Evolutionary conservation across 2,329 filamentous ascomycete species (phyloP), one percentile per base, ranked within the genome.

Genomic region (Stemphylium lycopersici): DNA sequence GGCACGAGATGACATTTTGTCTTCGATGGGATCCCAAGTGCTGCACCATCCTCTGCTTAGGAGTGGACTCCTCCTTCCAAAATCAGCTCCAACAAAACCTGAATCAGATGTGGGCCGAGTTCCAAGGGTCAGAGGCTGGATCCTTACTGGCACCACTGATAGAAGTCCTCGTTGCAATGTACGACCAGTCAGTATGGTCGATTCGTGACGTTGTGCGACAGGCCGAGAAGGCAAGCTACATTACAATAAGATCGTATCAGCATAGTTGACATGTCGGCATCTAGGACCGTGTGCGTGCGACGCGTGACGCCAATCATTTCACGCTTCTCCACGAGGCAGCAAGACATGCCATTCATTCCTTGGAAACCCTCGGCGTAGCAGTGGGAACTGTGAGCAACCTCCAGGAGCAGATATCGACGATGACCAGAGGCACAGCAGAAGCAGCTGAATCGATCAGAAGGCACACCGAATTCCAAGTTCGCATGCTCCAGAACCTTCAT

Each of bases 1-100:
- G 61, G 61, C 49, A 60, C 20, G 58, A 65, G 46, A 58, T 65
- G 58, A 65, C 61, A 11, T 62, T 65, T 29, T 57, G 44, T 18
- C 56, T 45, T 1, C 52, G 44, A 13, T 65, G 61, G 61, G 31
- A 24, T 10, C 8, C 42, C 2, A 10, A 41, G 2, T 8, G 31
- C 20, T 56, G 48, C 18, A 29, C 24, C 1, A 33, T 62, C 8
- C 40, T 63, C 1, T 63, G 62, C 38, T 58, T 58, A 22, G 61
- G 55, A 12, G 52, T 49, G 20, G 10, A 29, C 31, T 5, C 12
- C 2, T 12, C 33, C 12, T 63, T 65, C 26, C 34, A 42, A 15
- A 12, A 3, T 5, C 37, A 50, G 12, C 48, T 65, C 4, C 22
- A 44, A n/a, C 22, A 53, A 4, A 34, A 10, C 11, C 31, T 62